Evolutionary conservation across 2,329 filamentous ascomycete genomes (phyloP), one percentile per base, ranked within the genome.

Genomic region (Fusarium tjaetaba): DNA sequence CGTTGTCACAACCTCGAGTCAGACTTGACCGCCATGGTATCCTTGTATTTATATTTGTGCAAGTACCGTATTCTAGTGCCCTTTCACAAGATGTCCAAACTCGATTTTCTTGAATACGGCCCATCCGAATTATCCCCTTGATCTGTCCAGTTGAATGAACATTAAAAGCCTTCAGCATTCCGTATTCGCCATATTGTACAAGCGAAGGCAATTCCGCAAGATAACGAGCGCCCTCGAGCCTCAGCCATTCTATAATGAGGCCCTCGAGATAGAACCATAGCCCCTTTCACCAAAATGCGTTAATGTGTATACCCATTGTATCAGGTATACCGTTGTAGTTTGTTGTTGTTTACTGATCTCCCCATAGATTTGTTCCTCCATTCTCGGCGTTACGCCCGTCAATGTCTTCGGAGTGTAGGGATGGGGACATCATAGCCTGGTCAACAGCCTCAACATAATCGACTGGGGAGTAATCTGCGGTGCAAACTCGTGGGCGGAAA

Each of bases 321-420:
- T 49, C 6, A 32, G 28, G 69, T 71, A 71, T 71, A 38, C 22
- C 7, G 3, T 24, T 24, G 39, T 32, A 11, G 22, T 46, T 57
- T 58, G 8, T 15, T 16, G 14, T 48, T 38, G 46, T 30, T n/a
- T 28, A 42, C 15, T 55, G n/a, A 32, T 41, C 18, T 14, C 46
- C 49, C 71, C 71, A 73, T 2, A 73, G 16, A 42, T 74, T 46
- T 0, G 58, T 73, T 0, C 67, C 71, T 5, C 71, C 71, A 14
- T 56, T 74, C 4, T 73, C 71, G 0, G 42, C 30, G 26, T 74
- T 68, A 13, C 59, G 57, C 3, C 60, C 53, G 5, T 76, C 74
- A 0, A 60, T 34, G n/a, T 75, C 73, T 2, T 76, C 74, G 7
- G 68, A 76, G 22, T 55, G 49, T 15, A 70, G 59, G 15, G 67